Evolutionary conservation across 495 filamentous ascomycete species (phyloP), one percentile per base, ranked within the genome.

Genomic region (Xylaria longipes): DNA sequence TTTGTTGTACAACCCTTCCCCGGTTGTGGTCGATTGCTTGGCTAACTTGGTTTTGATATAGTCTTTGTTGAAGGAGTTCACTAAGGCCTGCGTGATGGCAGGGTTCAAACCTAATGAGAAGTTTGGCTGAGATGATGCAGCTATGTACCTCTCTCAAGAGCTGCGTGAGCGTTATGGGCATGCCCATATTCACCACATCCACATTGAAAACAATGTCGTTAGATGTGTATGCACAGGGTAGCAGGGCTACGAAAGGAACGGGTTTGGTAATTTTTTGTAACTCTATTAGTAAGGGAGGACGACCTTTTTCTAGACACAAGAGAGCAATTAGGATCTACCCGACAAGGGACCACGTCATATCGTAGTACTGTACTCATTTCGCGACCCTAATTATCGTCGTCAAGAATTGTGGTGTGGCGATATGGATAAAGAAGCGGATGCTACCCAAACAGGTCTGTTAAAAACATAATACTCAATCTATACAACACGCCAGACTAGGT

Each of bases 41-140:
- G 43, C 39, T 71, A 14, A 71, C 62, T n/a, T 50, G 22, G 12
- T 20, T 5, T 65, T 15, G 3, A 22, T 17, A 67, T 74, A 80
- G 77, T 74, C 71, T n/a, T 65, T 80, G 25, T n/a, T 80, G 27
- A 52, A 37, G 41, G 77, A 77, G 67, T 80, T 80, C 61, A 75
- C 73, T 12, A 74, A 68, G 64, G 76, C 75, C 5, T 80, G 78
- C 17, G 65, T 35, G 31, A 66, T 37, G 15, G 63, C 27, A 2
- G 63, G 63, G 0, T 66, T 37, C 25, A 52, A 65, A 3, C 27
- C 62, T 39, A 48, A 65, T 33, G 62, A 45, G 22, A 65, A 65
- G 29, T 48, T 65, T 15, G 12, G 41, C 15, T 65, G 27, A 65
- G 41, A 8, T 33, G 0, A 17, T n/a, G 9, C 25, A 7, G 27